Evolutionary conservation across 2,329 filamentous ascomycete genomes (phyloP).

Genomic region (Fusarium anguioides): DNA sequence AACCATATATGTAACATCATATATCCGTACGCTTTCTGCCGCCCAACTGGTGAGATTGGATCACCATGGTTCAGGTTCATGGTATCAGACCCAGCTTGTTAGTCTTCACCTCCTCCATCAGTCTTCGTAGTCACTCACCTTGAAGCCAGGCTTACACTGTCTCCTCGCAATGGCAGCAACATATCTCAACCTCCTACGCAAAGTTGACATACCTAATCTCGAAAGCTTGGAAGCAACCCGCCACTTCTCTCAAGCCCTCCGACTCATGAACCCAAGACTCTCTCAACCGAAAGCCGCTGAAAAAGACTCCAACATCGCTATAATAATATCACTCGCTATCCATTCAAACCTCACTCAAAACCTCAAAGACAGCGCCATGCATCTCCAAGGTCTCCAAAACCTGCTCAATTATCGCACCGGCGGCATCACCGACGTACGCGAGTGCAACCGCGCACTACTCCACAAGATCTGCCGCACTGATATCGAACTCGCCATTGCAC

Average conservation of each 20-base stretch:
- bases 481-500: slow-evolving; percentile 12
- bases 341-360: slow-evolving; percentile 32
- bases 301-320: slow-evolving; percentile 33
- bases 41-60: slow-evolving; percentile 9
- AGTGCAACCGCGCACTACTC: slow-evolving; percentile 14
- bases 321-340: slow-evolving; percentile 32
- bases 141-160: slow-evolving; percentile 30
- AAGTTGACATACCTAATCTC: slow-evolving; percentile 9
- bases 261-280: slow-evolving; percentile 27
- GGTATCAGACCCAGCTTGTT: slow-evolving; percentile 35
- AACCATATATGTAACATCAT: slow-evolving; percentile 24
- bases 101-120: neutral
- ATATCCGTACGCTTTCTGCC: slow-evolving; percentile 36
- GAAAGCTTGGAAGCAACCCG: slow-evolving; percentile 39
- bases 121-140: neutral
- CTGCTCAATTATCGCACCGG: neutral
- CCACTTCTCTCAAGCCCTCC: slow-evolving; percentile 37
- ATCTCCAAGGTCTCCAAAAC: slow-evolving; percentile 26
- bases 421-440: slow-evolving; percentile 4
- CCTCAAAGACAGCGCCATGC: slow-evolving; percentile 8
- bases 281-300: neutral
- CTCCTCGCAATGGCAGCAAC: slow-evolving; percentile 38
- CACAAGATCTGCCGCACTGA: slow-evolving; percentile 38
- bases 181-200: slow-evolving; percentile 29
- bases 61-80: slow-evolving; percentile 37